Evolutionary conservation across 2,329 filamentous ascomycete species (phyloP).

Genomic region (Cladosporium phlei): DNA sequence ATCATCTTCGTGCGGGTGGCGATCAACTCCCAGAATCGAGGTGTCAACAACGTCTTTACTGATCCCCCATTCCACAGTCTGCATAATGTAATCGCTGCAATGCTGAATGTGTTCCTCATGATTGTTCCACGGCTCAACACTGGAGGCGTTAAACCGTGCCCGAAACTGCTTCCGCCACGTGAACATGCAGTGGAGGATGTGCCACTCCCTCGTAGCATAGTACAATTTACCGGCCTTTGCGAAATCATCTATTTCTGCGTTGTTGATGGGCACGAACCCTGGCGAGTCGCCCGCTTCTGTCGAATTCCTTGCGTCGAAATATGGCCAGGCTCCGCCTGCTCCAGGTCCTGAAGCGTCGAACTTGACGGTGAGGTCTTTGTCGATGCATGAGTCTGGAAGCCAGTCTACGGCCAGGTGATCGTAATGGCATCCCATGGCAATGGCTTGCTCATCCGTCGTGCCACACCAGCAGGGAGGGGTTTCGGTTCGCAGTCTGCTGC

Average conservation of each 20-base stretch:
- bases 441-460: not conserved
- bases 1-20: not conserved
- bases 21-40: not conserved
- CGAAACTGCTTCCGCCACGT: conserved; percentile 2
- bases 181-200: conserved; percentile 3
- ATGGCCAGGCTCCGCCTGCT: not conserved
- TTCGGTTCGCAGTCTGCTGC: not conserved
- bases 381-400: conserved; percentile 1
- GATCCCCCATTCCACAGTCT: not conserved
- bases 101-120: conserved; percentile 1
- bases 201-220: not conserved
- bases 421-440: not conserved
- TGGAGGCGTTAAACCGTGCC: not conserved
- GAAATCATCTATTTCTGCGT: not conserved
- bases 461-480: conserved; percentile 1
- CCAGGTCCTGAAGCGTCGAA: not conserved
- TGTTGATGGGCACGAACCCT: not conserved
- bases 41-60: conserved; percentile 1
- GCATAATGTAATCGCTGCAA: not conserved
- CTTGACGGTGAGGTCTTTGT: not conserved
- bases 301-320: not conserved
- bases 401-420: not conserved
- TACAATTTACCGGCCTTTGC: not conserved
- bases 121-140: conserved; percentile 1
- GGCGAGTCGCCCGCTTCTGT: not conserved